Conservation (phyloP, 768 basidiomycete species). For the Lyophyllum atratum region DNA sequence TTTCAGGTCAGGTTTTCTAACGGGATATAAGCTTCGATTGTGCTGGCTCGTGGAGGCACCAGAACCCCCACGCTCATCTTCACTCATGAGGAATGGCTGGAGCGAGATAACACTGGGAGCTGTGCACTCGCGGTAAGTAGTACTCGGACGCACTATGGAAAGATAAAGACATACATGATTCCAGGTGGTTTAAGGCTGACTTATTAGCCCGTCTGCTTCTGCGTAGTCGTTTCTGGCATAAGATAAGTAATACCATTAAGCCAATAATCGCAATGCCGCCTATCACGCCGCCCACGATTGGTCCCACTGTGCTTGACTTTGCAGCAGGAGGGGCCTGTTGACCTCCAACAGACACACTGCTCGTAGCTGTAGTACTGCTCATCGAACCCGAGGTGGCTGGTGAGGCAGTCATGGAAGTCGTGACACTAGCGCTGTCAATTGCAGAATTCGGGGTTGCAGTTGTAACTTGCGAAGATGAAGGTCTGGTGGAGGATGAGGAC, state of each 20-base stretch:
- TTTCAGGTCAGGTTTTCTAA: not conserved
- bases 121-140: not conserved
- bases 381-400: not conserved
- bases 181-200: too few relatives aligned
- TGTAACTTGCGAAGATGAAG: not conserved
- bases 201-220: too few relatives aligned
- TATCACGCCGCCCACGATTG: slow-evolving; percentile 6
- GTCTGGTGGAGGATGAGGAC: not conserved
- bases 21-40: not conserved
- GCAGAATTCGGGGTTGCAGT: not conserved
- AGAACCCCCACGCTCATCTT: not conserved
- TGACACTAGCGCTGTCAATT: not conserved
- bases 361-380: not conserved
- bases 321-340: not conserved
- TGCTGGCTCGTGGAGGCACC: not conserved
- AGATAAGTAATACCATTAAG: not conserved
- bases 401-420: not conserved
- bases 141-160: not conserved
- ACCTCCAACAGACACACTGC: not conserved
- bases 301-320: not conserved
- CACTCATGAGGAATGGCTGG: not conserved
- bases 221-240: not conserved
- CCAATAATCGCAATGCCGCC: slow-evolving; percentile 1
- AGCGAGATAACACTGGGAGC: not conserved
- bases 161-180: not conserved